phyloP scores from a whole-genome alignment of 805 yeast species.

The Kazachstania psychrophila region DNA sequence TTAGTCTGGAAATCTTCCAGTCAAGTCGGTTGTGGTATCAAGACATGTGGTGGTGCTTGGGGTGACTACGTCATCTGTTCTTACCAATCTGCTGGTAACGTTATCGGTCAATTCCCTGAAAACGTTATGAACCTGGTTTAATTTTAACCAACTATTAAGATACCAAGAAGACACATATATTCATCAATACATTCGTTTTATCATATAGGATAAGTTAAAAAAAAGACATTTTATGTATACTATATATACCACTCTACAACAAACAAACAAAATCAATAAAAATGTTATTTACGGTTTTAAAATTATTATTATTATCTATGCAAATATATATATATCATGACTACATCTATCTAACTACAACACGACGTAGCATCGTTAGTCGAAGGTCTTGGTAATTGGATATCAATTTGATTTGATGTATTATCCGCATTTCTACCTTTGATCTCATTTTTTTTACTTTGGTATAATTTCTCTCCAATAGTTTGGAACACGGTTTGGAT shows the following conservation, averaged over 20 bases:
- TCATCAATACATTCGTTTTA: no score
- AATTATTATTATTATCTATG: no score
- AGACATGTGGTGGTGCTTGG: slow-evolving; percentile 45
- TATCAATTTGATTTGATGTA: slow-evolving; percentile 14
- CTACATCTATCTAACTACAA: slow-evolving; percentile 29
- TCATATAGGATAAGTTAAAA: no score
- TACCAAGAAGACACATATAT: no score
- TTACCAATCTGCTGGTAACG: slow-evolving; percentile 69
- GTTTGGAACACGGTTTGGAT: slow-evolving; percentile 40
- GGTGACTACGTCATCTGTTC: slow-evolving; percentile 64
- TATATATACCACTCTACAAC: no score
- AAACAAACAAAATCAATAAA: no score
- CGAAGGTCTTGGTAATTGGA: slow-evolving; percentile 36
- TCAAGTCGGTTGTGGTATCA: slow-evolving; percentile 62
- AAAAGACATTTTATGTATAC: no score
- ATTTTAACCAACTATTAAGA: no score
- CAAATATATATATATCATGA: neutral
- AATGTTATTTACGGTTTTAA: no score
- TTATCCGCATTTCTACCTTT: slow-evolving; percentile 7
- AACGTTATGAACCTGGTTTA: no score
- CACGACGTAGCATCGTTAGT: slow-evolving; percentile 36
- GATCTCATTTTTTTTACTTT: slow-evolving; percentile 16
- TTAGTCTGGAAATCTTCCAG: slow-evolving; percentile 57
- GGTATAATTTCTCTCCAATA: slow-evolving; percentile 39
- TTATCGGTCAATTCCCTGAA: slow-evolving; percentile 40